These are phyloP conservation scores for Moesziomyces parantarcticus DNA, from an alignment of 1,284 basidiomycete species.

Conservation along the genomic window DNA sequence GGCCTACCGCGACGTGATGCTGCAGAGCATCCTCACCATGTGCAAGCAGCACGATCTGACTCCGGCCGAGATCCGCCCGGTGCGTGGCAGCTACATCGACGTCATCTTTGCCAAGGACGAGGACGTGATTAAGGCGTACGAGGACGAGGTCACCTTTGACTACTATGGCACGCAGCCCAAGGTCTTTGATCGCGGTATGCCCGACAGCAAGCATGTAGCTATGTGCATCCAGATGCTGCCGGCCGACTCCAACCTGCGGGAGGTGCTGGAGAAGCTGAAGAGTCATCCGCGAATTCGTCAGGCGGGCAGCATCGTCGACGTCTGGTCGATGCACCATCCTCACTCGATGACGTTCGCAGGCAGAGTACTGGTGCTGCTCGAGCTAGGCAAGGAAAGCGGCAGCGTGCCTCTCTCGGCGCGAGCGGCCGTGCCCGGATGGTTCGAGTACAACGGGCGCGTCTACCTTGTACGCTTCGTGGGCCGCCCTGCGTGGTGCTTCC, in stretches of 20 bases:
- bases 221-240: conserved; percentile 37
- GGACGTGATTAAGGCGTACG: conserved; percentile 30
- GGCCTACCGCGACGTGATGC: conserved; percentile 25
- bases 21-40: conserved; percentile 34
- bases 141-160: conserved; percentile 22
- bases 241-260: conserved; percentile 1
- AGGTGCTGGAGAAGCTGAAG: background rate
- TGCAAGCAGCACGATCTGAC: conserved; percentile 24
- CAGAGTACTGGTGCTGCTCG: conserved; percentile 29
- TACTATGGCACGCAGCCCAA: conserved; percentile 33
- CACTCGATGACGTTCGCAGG: conserved; percentile 16
- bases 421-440: conserved; percentile 28
- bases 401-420: conserved; percentile 12
- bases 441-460: conserved; percentile 14
- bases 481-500: conserved; percentile 33
- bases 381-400: conserved; percentile 11
- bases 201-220: conserved; percentile 15
- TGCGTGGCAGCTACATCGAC: conserved; percentile 16
- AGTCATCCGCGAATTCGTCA: conserved; percentile 3
- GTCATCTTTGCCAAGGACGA: conserved; percentile 24
- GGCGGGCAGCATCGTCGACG: conserved; percentile 21
- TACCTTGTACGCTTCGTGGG: conserved; percentile 31
- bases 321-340: conserved; percentile 22
- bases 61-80: conserved; percentile 22
- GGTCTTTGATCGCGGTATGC: conserved; percentile 14